These are phyloP conservation scores for Tuber brumale DNA, from an alignment of 495 filamentous ascomycete genomes.

Conservation along the genomic window DNA sequence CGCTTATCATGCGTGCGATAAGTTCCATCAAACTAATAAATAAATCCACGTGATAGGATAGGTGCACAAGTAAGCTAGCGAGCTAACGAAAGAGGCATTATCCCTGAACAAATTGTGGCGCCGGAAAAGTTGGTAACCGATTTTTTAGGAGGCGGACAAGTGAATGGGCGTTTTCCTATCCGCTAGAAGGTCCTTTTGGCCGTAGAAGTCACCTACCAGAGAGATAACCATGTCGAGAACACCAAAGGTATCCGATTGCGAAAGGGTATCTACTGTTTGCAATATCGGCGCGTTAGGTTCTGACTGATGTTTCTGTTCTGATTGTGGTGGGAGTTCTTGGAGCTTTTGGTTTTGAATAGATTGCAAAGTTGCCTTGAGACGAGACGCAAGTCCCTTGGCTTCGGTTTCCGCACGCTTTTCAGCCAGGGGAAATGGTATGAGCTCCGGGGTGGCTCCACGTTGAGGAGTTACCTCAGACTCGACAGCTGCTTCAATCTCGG, in stretches of 20 bases:
- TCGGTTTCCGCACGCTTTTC: neutral
- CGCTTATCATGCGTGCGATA: neutral
- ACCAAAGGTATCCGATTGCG: conserved; percentile 26
- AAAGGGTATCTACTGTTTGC: neutral
- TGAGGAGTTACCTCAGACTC: neutral
- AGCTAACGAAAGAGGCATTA: neutral
- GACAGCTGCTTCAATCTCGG: neutral
- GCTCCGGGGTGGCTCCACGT: neutral
- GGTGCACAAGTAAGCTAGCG: neutral
- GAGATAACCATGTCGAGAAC: conserved; percentile 90
- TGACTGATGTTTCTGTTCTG: neutral
- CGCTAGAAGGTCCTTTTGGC: conserved; percentile 77
- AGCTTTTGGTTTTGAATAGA: neutral
- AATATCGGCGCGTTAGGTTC: neutral
- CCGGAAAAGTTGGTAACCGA: neutral
- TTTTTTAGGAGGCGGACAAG: neutral
- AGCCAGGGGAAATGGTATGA: neutral
- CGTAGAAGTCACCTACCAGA: conserved; percentile 80
- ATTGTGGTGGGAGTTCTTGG: neutral
- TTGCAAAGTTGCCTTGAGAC: neutral
- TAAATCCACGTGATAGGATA: neutral
- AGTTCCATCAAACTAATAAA: neutral
- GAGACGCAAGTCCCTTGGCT: neutral
- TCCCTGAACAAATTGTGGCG: neutral
- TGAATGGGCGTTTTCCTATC: conserved; percentile 22